These are phyloP conservation scores for Uromyces viciae-fabae DNA, from an alignment of 1,284 basidiomycete species.

Conservation along the genomic window DNA sequence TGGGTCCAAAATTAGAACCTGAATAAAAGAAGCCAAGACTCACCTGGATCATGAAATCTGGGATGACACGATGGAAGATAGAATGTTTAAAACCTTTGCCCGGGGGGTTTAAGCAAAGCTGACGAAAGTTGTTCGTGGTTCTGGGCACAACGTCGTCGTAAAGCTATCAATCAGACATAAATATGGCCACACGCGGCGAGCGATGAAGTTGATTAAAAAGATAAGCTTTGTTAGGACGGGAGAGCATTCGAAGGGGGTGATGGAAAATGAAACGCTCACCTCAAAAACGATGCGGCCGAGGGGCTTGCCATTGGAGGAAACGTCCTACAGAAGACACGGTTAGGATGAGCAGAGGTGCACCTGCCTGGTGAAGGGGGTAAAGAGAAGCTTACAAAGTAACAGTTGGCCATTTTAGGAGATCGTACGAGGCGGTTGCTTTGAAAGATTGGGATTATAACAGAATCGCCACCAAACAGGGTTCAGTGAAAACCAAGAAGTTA, in stretches of 20 bases:
- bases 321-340: not conserved
- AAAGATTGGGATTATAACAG: too few relatives aligned
- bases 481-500: too few relatives aligned
- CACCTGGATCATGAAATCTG: slow-evolving; percentile 32
- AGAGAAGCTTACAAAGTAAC: slow-evolving; percentile 18
- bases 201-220: too few relatives aligned
- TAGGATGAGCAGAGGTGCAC: not conserved
- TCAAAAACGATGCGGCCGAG: slow-evolving; percentile 40
- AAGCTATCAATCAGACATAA: not conserved
- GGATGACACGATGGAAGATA: slow-evolving; percentile 47
- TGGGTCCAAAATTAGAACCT: not conserved
- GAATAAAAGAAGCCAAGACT: not conserved
- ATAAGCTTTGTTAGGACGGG: too few relatives aligned
- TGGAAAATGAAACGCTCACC: not conserved
- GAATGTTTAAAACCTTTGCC: slow-evolving; percentile 48
- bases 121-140: slow-evolving; percentile 53
- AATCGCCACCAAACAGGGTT: too few relatives aligned
- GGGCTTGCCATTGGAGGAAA: slow-evolving; percentile 9
- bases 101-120: slow-evolving; percentile 50
- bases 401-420: slow-evolving; percentile 9
- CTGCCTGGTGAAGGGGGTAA: not conserved
- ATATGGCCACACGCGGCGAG: not conserved
- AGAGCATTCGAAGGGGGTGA: not conserved
- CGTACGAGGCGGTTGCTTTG: too few relatives aligned
- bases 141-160: slow-evolving; percentile 49